phyloP scores from a whole-genome alignment of 2,329 filamentous ascomycete genomes.

The Calonectria multiphialidica region DNA sequence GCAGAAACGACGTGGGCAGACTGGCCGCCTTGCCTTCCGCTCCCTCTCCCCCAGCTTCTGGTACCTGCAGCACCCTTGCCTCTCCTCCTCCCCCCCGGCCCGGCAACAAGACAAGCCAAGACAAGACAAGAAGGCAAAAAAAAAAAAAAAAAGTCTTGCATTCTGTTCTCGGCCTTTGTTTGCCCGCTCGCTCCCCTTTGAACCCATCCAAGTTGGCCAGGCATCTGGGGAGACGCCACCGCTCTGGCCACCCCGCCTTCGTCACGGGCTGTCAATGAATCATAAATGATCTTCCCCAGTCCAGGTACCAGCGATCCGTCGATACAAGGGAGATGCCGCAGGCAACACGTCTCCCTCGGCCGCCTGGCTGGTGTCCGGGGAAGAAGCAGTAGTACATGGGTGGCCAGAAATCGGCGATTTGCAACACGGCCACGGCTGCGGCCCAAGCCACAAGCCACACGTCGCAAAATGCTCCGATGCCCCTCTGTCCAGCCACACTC shows the following conservation, averaged over 20 bases:
- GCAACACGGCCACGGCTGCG: background rate
- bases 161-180: background rate
- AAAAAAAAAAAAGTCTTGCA: background rate
- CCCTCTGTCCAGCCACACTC: conserved; percentile 1
- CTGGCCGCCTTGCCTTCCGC: conserved; percentile 5
- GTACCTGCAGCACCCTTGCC: conserved; percentile 4
- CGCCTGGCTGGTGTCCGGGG: background rate
- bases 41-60: conserved; percentile 1
- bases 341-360: background rate
- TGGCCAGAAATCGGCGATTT: background rate
- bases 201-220: background rate
- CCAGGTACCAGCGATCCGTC: background rate
- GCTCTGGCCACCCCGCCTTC: background rate
- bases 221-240: background rate
- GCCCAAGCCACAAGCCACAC: background rate
- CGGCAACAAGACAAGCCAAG: background rate
- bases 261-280: background rate
- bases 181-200: background rate
- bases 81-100: background rate
- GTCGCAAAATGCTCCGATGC: background rate
- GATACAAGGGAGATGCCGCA: background rate
- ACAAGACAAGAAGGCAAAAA: background rate
- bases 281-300: background rate
- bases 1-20: background rate
- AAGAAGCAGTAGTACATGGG: background rate